These are phyloP conservation scores for Rhizopus stolonifer DNA, from an alignment of 371 early-diverging fungal genomes.

Conservation along the genomic window DNA sequence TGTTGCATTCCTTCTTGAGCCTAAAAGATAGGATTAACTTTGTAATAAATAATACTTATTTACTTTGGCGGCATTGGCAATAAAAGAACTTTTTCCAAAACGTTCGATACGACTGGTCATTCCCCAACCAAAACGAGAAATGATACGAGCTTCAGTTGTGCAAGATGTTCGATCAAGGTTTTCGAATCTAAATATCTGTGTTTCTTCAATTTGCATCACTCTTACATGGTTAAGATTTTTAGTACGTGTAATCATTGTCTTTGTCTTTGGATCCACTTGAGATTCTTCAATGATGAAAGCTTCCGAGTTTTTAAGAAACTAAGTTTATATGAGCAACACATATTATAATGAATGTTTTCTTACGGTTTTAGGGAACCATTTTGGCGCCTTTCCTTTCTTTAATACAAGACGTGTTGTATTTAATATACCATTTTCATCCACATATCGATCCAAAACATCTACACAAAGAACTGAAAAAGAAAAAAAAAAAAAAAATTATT, in stretches of 20 bases:
- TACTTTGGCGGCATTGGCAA: conserved; percentile 80
- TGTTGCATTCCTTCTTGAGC: conserved; percentile 88
- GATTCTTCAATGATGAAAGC: conserved; percentile 87
- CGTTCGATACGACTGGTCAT: conserved; percentile 79
- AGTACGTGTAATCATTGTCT: conserved; percentile 81
- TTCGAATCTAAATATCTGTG: conserved; percentile 71
- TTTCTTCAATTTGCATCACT: conserved; percentile 90
- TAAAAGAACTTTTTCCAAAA: conserved; percentile 86
- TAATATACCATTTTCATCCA: conserved; percentile 81
- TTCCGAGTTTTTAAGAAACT: conserved; percentile 73
- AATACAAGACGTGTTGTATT: conserved; percentile 85
- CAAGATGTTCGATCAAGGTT: conserved; percentile 70
- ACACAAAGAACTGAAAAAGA: conserved; percentile 78
- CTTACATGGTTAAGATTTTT: conserved; percentile 91
- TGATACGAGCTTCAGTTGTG: conserved; percentile 81
- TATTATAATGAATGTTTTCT: too few species aligned
- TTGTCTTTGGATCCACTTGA: conserved; percentile 73
- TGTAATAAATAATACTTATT: too few species aligned
- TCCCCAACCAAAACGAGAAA: conserved; percentile 88
- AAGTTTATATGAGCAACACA: background rate
- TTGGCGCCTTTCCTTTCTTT: conserved; percentile 85
- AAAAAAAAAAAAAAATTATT: too few species aligned
- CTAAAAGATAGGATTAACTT: too few species aligned
- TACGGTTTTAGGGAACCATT: conserved; percentile 75
- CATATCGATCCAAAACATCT: conserved; percentile 87